These are phyloP conservation scores for Aspergillus steynii DNA, from an alignment of 495 filamentous ascomycete genomes.

Conservation along the genomic window DNA sequence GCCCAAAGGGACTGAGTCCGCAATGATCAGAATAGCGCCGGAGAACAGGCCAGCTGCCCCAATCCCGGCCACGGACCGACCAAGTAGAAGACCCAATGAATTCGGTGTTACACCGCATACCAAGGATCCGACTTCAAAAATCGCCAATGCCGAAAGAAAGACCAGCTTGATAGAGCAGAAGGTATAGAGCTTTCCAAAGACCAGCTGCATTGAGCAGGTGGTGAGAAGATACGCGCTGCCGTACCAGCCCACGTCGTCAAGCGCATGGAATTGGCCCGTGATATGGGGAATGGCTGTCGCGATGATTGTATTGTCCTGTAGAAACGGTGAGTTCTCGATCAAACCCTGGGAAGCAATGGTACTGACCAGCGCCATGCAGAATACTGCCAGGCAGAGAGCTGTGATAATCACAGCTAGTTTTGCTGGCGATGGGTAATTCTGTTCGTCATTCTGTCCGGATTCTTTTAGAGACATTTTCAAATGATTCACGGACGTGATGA, in stretches of 20 bases:
- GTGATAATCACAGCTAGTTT: neutral
- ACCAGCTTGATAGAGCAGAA: conserved; percentile 74
- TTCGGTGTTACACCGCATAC: conserved; percentile 77
- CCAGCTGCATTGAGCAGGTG: conserved; percentile 66
- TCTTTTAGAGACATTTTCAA: too few species aligned
- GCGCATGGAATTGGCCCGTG: conserved; percentile 73
- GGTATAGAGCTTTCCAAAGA: conserved; percentile 78
- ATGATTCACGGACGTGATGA: too few species aligned
- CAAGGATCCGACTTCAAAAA: conserved; percentile 83
- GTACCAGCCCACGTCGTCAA: conserved; percentile 83
- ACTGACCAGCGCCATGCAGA: neutral
- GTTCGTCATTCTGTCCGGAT: too few species aligned
- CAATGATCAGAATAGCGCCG: conserved; percentile 80
- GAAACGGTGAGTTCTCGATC: neutral
- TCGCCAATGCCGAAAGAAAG: conserved; percentile 66
- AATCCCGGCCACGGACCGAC: conserved; percentile 80
- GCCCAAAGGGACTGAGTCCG: conserved; percentile 68
- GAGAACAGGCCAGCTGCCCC: conserved; percentile 82
- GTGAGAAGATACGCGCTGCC: conserved; percentile 70
- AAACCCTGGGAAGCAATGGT: neutral
- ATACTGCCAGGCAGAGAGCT: neutral
- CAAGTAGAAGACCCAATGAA: conserved; percentile 74
- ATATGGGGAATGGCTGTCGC: conserved; percentile 84
- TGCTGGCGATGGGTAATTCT: neutral
- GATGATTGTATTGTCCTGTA: conserved; percentile 72